These are phyloP conservation scores for Papiliotrema fonsecae DNA, from an alignment of 1,284 basidiomycete genomes.

Conservation along the genomic window DNA sequence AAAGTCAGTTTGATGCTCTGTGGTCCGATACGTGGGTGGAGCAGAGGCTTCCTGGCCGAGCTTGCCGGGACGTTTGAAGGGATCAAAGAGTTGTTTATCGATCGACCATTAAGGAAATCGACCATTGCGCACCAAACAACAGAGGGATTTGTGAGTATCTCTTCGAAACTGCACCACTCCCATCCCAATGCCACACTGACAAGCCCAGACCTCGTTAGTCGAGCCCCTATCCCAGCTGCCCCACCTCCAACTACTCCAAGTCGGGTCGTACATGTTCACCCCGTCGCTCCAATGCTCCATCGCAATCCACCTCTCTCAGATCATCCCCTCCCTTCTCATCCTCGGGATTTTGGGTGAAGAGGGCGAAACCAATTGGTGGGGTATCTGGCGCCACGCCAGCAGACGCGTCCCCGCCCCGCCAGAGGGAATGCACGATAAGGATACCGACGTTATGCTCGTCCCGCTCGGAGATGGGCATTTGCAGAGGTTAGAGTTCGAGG, in stretches of 20 bases:
- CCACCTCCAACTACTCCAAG: conserved; percentile 34
- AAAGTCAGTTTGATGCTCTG: conserved; percentile 38
- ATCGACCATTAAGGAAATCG: conserved; percentile 34
- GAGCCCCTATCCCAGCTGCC: conserved; percentile 24
- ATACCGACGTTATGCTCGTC: conserved; percentile 11
- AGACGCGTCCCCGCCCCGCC: background rate
- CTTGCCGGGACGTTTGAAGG: conserved; percentile 28
- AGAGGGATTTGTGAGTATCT: conserved; percentile 28
- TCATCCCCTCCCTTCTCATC: conserved; percentile 27
- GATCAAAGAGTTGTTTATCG: conserved; percentile 42
- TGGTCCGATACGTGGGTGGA: conserved; percentile 40
- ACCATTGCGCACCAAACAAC: conserved; percentile 16
- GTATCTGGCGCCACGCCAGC: conserved; percentile 25
- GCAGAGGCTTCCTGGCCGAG: conserved; percentile 24
- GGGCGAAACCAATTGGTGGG: conserved; percentile 40
- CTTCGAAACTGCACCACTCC: background rate
- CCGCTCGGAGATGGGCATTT: conserved; percentile 24
- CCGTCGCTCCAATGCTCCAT: conserved; percentile 18
- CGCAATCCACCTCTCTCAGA: conserved; percentile 17
- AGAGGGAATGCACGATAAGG: conserved; percentile 11
- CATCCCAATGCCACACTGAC: background rate
- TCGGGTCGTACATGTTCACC: conserved; percentile 39
- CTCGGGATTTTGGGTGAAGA: conserved; percentile 35
- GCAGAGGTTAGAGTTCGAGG: conserved; percentile 15
- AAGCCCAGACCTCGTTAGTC: conserved; percentile 24